These are phyloP conservation scores for Westerdykella aurantiaca DNA, from an alignment of 2,329 filamentous ascomycete species.

Conservation along the genomic window DNA sequence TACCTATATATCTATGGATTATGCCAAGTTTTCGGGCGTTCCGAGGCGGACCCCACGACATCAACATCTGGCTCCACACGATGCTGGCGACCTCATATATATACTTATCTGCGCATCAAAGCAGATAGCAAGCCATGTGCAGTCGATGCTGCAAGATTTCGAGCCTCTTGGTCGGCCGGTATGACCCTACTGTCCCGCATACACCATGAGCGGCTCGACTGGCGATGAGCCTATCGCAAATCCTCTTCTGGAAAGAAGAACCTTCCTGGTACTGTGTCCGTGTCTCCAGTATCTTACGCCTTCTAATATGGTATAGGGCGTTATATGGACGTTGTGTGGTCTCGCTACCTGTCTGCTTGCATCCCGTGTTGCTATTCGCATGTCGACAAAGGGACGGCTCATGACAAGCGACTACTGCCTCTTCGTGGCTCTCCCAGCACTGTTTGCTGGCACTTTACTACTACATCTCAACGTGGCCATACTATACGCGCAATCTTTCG, in stretches of 20 bases:
- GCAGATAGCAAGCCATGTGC: too few relatives aligned
- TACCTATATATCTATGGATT: too few relatives aligned
- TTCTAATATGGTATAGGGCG: constrained; percentile 1
- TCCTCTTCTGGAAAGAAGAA: not conserved
- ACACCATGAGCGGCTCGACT: too few relatives aligned
- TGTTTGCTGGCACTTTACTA: constrained; percentile 10
- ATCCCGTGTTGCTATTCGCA: constrained; percentile 10
- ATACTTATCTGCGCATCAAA: too few relatives aligned
- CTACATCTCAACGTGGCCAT: constrained; percentile 6
- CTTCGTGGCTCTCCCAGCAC: constrained; percentile 8
- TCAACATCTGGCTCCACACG: too few relatives aligned
- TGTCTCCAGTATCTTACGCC: not conserved
- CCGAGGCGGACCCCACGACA: too few relatives aligned
- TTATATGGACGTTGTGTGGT: constrained; percentile 6
- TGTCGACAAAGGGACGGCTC: constrained; percentile 9
- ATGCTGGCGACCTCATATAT: too few relatives aligned
- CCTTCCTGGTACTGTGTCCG: not conserved
- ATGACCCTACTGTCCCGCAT: too few relatives aligned
- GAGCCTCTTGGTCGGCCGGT: too few relatives aligned
- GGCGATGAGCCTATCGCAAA: not conserved
- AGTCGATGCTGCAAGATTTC: too few relatives aligned
- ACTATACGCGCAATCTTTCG: constrained; percentile 4
- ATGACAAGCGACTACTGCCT: constrained; percentile 13
- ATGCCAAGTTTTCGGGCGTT: too few relatives aligned
- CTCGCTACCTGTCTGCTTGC: constrained; percentile 7